Base-by-base conservation (phyloP, 2,329 filamentous ascomycete species). In the Cadophora sp. region DNA sequence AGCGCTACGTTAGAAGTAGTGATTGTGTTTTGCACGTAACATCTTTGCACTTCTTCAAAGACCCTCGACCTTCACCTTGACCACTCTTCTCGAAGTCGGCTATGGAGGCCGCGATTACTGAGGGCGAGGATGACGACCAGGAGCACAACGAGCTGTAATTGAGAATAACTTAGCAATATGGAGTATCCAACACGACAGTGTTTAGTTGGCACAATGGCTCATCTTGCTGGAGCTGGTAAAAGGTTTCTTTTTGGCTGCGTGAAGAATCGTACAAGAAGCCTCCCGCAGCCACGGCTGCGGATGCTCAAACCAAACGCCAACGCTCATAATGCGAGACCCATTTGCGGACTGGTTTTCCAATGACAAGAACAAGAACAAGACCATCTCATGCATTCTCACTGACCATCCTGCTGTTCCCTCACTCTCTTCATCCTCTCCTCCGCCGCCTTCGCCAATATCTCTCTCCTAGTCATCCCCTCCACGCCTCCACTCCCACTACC, bases 361-460 rank as follows among this genome's bases (percentile, higher is more conserved):
- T 43, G 40, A 43, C 14, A 16, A 11, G 16, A 3, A 16, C 5
- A 11, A 3, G 12, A 5, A 12, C 11, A 3, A 19, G 12, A 16
- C 37, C 34, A 56, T 37, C 43, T 3, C 62, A 34, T 12, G 51
- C 51, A 56, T 46, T n/a, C 24, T 64, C 51, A 31, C 62, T 50
- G 11, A 3, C 59, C 59, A 46, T 51, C 26, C 27, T 73, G 69
- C 62, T 75, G 74, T 26, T 77, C 76, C 50, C 71, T 72, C 37
- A 72, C 24, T 37, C 72, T 73, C 66, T 75, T 77, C 60, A 78
- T 74, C 53, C 77, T 75, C 63, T 92, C 89, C 79, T 94, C 91
- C 0, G 91, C 91, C 5, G 91, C 92, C 64, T 83, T 87, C 0
- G 92, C 93, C 64, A 96, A 82, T 43, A 93, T 86, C 75, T 97